A percentile compares a stretch with the other conserved stretches of the same genome.
phyloP scores from a whole-genome alignment of 345 rosid genomes.

The Dipteronia dyeriana region DNA sequence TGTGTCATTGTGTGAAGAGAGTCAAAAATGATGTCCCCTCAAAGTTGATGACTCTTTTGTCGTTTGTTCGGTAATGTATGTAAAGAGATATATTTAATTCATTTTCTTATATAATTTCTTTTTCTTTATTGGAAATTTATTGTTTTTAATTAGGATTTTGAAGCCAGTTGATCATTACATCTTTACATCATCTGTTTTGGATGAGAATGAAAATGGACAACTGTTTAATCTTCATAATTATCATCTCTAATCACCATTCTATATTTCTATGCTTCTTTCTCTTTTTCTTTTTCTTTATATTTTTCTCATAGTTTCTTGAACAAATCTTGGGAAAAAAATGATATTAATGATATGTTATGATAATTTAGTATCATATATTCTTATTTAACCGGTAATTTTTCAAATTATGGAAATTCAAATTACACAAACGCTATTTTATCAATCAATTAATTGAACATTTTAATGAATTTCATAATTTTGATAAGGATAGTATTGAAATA shows the following conservation, averaged over 20 bases:
- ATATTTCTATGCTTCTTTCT: no score
- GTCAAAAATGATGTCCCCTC: slow-evolving; percentile 2
- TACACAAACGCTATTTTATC: no score
- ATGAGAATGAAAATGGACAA: background rate
- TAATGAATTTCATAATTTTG: no score
- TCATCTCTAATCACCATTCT: background rate
- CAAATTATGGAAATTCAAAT: no score
- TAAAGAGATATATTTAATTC: background rate
- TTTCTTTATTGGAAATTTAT: background rate
- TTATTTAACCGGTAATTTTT: no score
- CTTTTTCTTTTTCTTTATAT: no score
- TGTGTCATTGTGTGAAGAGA: slow-evolving; percentile 7
- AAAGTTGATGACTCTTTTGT: background rate
- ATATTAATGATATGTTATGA: no score
- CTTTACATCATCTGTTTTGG: slow-evolving; percentile 26
- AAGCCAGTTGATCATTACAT: slow-evolving; percentile 6
- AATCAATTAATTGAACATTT: no score
- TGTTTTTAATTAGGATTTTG: background rate
- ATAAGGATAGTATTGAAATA: no score
- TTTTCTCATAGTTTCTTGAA: no score
- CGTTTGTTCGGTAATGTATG: slow-evolving; percentile 18
- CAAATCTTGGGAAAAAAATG: no score
- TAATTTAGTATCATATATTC: no score
- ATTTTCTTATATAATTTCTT: background rate
- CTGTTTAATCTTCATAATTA: slow-evolving; percentile 1